Evolutionary conservation across 805 yeast genomes (phyloP), one percentile per base, ranked within the genome.

Genomic region (Ogataea ganodermae): DNA sequence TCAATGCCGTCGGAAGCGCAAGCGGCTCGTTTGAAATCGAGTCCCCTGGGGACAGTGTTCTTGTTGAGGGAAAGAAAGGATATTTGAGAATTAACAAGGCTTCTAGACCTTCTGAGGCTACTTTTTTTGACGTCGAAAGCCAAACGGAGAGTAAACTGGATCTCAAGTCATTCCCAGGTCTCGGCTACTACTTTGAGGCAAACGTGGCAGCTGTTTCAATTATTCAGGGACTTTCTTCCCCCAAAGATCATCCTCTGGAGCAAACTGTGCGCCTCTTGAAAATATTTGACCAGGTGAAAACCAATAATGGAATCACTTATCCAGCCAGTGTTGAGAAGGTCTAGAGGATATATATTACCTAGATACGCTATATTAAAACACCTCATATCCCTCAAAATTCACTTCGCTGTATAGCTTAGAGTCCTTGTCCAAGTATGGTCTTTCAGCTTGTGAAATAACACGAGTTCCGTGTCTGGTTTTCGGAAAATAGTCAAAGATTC

Each of bases 111-210:
- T 51, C 54, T 1, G 22, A 24, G 42, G 67, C 63, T 48, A 64
- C 59, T 33, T 62, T 72, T 31, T 61, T 58, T 23, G 14, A 32
- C 2, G 61, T 62, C 53, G 53, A 53, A 10, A 67, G 67, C 33
- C 53, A 49, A 1, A 14, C 46, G 3, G 38, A 33, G 17, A 49
- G 54, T 5, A 53, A 54, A 21, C 48, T 60, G 1, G 56, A 67
- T 18, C 69, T 61, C 21, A 60, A 58, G 42, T 57, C 63, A 23
- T 71, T 71, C 43, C 60, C 64, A 17, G 60, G 67, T 40, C 60
- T 66, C 38, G 84, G 84, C 0, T 73, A 78, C 60, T 74, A 73
- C 51, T 74, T 72, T 60, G 84, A 80, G 60, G 83, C 83, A 0
- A 73, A 78, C 55, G 79, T 75, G 2, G 74, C 73, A 16, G 83